Conservation (phyloP, 2,329 filamentous ascomycete genomes). For the Pseudogymnoascus sp. region DNA sequence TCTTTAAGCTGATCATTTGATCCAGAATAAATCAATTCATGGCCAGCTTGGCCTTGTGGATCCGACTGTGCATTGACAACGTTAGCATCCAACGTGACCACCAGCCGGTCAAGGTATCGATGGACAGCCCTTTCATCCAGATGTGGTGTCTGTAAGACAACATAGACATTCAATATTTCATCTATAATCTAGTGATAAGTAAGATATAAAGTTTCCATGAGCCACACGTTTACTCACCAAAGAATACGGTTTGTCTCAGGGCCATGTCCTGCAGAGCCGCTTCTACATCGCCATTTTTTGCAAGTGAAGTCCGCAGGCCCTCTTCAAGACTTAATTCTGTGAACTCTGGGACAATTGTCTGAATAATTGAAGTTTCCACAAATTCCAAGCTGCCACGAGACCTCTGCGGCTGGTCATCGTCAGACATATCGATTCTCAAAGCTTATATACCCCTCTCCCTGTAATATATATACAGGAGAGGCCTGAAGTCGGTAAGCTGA, state of each 20-base stretch:
- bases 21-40: conserved; percentile 54
- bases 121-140: conserved; percentile 49
- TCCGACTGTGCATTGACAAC: conserved; percentile 46
- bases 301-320: conserved; percentile 36
- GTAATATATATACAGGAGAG: conserved; percentile 13
- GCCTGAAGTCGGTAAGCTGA: conserved; percentile 13
- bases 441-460: conserved; percentile 13
- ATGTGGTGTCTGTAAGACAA: conserved; percentile 58
- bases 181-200: conserved; percentile 53
- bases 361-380: conserved; percentile 50
- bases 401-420: conserved; percentile 26
- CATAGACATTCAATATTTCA: conserved; percentile 61
- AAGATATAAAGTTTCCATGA: conserved; percentile 31
- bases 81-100: conserved; percentile 58
- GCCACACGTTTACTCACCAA: conserved; percentile 47
- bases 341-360: conserved; percentile 51
- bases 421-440: conserved; percentile 19
- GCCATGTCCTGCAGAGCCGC: conserved; percentile 46
- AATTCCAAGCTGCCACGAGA: conserved; percentile 37
- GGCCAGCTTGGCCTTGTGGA: conserved; percentile 35
- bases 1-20: conserved; percentile 42
- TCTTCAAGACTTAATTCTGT: conserved; percentile 48
- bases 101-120: conserved; percentile 53
- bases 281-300: conserved; percentile 6
- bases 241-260: conserved; percentile 59